A percentile compares a stretch with the other conserved stretches of the same genome.
These are phyloP conservation scores for Colletotrichum tropicicola DNA, from an alignment of 2,329 filamentous ascomycete species.

Conservation along the genomic window DNA sequence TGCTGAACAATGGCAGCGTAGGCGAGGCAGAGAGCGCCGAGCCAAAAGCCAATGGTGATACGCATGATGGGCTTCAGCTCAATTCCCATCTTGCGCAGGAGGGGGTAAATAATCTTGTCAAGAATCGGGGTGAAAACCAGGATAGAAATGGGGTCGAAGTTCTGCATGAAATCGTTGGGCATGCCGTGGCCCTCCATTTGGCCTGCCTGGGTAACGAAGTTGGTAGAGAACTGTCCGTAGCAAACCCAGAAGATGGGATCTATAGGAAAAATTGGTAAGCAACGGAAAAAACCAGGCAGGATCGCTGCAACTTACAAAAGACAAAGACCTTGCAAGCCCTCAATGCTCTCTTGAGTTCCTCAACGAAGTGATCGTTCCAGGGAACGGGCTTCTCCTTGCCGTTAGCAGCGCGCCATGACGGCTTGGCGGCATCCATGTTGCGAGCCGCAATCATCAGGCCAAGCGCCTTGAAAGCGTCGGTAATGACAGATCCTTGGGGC, in stretches of 20 bases:
- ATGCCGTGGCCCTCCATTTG: constrained; percentile 69
- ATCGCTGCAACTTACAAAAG: constrained; percentile 53
- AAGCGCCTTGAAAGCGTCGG: constrained; percentile 66
- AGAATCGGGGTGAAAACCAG: constrained; percentile 68
- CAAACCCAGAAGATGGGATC: constrained; percentile 73
- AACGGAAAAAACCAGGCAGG: too few relatives aligned
- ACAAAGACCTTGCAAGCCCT: constrained; percentile 78
- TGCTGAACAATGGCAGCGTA: constrained; percentile 69
- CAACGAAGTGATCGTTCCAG: constrained; percentile 77
- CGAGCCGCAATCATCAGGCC: constrained; percentile 47
- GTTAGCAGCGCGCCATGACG: constrained; percentile 67
- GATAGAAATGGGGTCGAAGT: constrained; percentile 75
- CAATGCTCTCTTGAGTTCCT: constrained; percentile 72
- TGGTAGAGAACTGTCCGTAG: constrained; percentile 74
- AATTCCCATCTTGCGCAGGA: constrained; percentile 64
- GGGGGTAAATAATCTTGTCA: constrained; percentile 57
- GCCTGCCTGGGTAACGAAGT: constrained; percentile 70
- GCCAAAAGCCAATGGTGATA: constrained; percentile 71
- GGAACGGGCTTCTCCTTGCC: constrained; percentile 51
- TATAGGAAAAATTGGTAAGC: not conserved
- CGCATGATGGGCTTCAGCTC: constrained; percentile 72
- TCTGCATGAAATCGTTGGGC: constrained; percentile 76
- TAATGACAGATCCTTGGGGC: constrained; percentile 70
- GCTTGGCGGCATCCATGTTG: constrained; percentile 71
- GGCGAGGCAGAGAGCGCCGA: constrained; percentile 61